Evolutionary conservation across 176 grass and related monocot genomes (phyloP).

Genomic region (Ananas comosus): DNA sequence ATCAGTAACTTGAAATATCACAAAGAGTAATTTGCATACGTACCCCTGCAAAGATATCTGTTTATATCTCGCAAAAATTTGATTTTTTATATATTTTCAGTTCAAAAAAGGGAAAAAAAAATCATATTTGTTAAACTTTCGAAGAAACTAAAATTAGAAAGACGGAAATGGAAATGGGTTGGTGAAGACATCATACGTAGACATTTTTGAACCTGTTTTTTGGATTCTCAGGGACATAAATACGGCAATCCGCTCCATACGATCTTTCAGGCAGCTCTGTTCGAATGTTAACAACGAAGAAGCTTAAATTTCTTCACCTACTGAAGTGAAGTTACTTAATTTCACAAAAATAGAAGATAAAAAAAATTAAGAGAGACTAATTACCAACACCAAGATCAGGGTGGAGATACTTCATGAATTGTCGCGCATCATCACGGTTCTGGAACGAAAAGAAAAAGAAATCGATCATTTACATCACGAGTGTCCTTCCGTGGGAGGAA

Average conservation of each 20-base stretch:
- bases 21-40: not conserved
- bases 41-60: too few species aligned
- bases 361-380: slow-evolving; percentile 17
- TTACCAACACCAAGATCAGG: slow-evolving; percentile 93
- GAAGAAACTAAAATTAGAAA: slow-evolving; percentile 15
- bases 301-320: slow-evolving; percentile 19
- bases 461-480: not conserved
- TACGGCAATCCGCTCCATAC: slow-evolving; percentile 86
- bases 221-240: slow-evolving; percentile 94
- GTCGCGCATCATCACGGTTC: slow-evolving; percentile 89
- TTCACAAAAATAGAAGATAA: slow-evolving; percentile 4
- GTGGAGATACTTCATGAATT: slow-evolving; percentile 97
- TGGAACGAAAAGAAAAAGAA: slow-evolving; percentile 30
- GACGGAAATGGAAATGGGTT: slow-evolving; percentile 26
- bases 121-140: too few species aligned
- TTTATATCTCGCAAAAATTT: slow-evolving; percentile 1
- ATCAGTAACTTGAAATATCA: slow-evolving; percentile 65
- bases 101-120: too few species aligned
- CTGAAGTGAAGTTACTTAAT: too few species aligned
- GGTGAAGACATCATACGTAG: slow-evolving; percentile 89
- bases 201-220: slow-evolving; percentile 97
- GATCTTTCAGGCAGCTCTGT: slow-evolving; percentile 98
- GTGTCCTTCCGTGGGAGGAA: not conserved
- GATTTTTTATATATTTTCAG: not conserved
- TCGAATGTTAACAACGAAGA: slow-evolving; percentile 17